Evolutionary conservation across 2,329 filamentous ascomycete species (phyloP).

Genomic region (Pezicula radicicola): DNA sequence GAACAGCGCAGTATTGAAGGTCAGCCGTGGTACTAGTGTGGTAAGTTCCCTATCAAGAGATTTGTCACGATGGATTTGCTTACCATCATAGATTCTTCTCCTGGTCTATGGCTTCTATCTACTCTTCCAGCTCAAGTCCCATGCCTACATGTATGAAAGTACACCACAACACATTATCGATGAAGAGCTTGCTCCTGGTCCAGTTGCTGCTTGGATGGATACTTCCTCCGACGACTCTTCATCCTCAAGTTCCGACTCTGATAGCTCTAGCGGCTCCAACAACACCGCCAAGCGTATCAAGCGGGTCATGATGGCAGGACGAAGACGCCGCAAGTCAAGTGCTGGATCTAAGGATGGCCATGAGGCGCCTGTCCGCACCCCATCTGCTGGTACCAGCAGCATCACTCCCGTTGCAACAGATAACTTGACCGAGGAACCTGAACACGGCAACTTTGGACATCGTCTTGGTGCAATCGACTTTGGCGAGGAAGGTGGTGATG

Average conservation of each 20-base stretch:
- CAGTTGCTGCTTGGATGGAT: conserved; percentile 78
- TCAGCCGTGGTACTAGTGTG: conserved; percentile 87
- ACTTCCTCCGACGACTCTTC: conserved; percentile 61
- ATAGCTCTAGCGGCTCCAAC: conserved; percentile 62
- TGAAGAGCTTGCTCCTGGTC: conserved; percentile 82
- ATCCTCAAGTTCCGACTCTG: conserved; percentile 65
- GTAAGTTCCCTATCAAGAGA: conserved; percentile 42
- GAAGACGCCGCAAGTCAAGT: conserved; percentile 71
- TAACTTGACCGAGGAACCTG: conserved; percentile 17
- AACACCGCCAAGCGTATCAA: conserved; percentile 75
- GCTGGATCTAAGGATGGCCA: conserved; percentile 61
- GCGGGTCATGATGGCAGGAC: conserved; percentile 65
- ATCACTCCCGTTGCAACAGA: conserved; percentile 18
- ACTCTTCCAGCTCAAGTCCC: conserved; percentile 87
- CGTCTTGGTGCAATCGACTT: conserved; percentile 37
- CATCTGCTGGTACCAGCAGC: conserved; percentile 33
- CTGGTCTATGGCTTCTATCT: conserved; percentile 82
- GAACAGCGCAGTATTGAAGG: conserved; percentile 71
- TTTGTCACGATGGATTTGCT: conserved; percentile 2
- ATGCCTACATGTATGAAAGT: conserved; percentile 88
- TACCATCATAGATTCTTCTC: conserved; percentile 58
- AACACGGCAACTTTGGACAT: conserved; percentile 17
- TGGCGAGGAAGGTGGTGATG: conserved; percentile 51
- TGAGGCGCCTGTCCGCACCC: conserved; percentile 35
- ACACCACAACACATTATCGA: conserved; percentile 92